Conservation (phyloP, 768 basidiomycete genomes). For the Mycena metata region DNA sequence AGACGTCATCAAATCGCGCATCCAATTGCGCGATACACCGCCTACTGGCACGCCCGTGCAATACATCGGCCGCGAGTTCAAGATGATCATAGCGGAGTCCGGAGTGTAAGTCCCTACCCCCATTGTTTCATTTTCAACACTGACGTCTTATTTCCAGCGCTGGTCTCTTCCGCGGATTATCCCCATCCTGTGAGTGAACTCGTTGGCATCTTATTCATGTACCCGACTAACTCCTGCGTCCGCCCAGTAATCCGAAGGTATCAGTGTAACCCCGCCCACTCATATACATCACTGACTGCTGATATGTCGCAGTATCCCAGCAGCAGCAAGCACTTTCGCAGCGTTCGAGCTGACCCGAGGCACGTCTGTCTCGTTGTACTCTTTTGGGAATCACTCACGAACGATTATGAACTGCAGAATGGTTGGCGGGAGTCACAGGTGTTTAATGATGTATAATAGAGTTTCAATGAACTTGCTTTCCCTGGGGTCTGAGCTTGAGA, state of each 20-base stretch:
- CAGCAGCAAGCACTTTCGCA: constrained; percentile 91
- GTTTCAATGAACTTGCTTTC: no score
- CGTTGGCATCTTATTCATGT: background rate
- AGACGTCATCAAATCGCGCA: constrained; percentile 94
- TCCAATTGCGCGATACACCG: constrained; percentile 84
- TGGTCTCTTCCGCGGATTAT: constrained; percentile 80
- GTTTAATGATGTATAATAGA: constrained; percentile 37
- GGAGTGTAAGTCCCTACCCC: constrained; percentile 67
- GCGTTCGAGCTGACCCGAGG: constrained; percentile 89
- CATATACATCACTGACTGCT: background rate
- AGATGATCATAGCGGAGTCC: constrained; percentile 73
- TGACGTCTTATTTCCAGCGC: constrained; percentile 49
- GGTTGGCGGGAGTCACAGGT: constrained; percentile 52
- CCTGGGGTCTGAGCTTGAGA: no score
- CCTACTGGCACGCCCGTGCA: constrained; percentile 79
- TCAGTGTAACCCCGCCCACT: background rate
- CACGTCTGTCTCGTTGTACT: constrained; percentile 44
- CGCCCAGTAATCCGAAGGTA: constrained; percentile 74
- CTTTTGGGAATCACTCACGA: background rate
- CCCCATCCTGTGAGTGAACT: constrained; percentile 75
- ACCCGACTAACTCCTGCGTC: background rate
- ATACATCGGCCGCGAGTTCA: constrained; percentile 84
- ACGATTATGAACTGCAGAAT: constrained; percentile 45
- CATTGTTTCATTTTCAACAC: background rate
- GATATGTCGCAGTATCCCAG: constrained; percentile 77